Evolutionary conservation across 352 stramenopile genomes (phyloP), one percentile per base, ranked within the genome.

Genomic region (Globisporangium barbulae): DNA sequence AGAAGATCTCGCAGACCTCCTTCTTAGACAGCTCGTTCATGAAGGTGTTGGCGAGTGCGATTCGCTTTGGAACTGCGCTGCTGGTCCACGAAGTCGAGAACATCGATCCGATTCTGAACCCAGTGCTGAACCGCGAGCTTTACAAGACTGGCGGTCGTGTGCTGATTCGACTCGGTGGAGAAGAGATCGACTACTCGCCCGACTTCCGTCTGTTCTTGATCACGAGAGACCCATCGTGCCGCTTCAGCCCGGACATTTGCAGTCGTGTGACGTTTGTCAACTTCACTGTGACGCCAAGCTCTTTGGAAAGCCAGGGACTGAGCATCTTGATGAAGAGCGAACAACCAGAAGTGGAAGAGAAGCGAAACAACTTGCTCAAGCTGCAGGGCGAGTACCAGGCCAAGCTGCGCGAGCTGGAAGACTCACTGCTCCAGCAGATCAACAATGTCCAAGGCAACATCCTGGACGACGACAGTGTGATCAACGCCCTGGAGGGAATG

Each of bases 181-280:
- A 99, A 76, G 97, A 99, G 64, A 99, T 99, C 63, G 98, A 99
- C 69, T 99, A 99, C 75, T 99, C 93, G 56, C 98, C 98, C 0
- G 93, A 98, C 59, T 99, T 99, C 75, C 90, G 94, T 61, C 90
- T 99, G 39, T 98, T 99, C 71, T 76, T 99, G n/a, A 98, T 97
- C 56, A 99, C 97, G 25, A 94, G 98, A 67, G 98, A 99, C 70
- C 91, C 97, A 47, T 97, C 90, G 7, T 98, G 98, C 31, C 93
- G 96, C 35, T 98, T 99, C 53, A 97, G 97, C 7, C 97, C 98
- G n/a, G 98, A 99, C 72, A 93, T 99, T 60, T 99, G 97, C 72
- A 99, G 94, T 53, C 95, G 98, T 41, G 97, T 99, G 33, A 99
- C 98, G 17, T 91, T 99, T 64, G 90, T 99, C 17, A 99, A 99